A percentile compares a stretch with the other conserved stretches of the same genome.
Conservation (phyloP, 2,329 filamentous ascomycete species). For the Shiraia bambusicola region DNA sequence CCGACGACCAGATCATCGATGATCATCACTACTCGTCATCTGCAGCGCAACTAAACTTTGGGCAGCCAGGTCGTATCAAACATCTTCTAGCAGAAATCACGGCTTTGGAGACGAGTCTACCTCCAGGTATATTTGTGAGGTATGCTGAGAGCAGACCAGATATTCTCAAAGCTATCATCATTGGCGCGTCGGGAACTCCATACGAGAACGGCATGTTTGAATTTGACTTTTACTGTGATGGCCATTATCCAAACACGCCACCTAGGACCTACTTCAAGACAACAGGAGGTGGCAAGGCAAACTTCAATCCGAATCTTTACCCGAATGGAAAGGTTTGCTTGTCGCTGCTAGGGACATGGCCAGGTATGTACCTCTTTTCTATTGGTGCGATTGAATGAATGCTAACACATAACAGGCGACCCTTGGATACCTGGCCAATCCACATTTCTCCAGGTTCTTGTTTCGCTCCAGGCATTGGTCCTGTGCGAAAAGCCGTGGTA, state of each 20-base stretch:
- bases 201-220: conserved; percentile 59
- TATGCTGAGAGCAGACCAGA: conserved; percentile 51
- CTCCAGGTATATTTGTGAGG: conserved; percentile 55
- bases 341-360: conserved; percentile 42
- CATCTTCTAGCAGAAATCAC: conserved; percentile 47
- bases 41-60: no score
- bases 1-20: no score
- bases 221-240: conserved; percentile 54
- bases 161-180: conserved; percentile 54
- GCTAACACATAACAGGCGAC: conserved; percentile 25
- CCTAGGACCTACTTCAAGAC: conserved; percentile 50
- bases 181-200: conserved; percentile 54
- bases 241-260: conserved; percentile 47
- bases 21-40: no score
- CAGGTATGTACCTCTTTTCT: conserved; percentile 20
- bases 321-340: conserved; percentile 46
- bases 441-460: conserved; percentile 54
- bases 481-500: conserved; percentile 56
- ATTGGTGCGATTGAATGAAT: neutral
- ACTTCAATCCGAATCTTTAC: conserved; percentile 58
- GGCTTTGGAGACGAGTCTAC: conserved; percentile 50
- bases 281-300: conserved; percentile 45
- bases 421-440: conserved; percentile 51
- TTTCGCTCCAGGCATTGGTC: conserved; percentile 62
- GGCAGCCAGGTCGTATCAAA: conserved; percentile 53